Conservation (phyloP, 1,139 yeast species). For the Yamadazyma dushanensis region DNA sequence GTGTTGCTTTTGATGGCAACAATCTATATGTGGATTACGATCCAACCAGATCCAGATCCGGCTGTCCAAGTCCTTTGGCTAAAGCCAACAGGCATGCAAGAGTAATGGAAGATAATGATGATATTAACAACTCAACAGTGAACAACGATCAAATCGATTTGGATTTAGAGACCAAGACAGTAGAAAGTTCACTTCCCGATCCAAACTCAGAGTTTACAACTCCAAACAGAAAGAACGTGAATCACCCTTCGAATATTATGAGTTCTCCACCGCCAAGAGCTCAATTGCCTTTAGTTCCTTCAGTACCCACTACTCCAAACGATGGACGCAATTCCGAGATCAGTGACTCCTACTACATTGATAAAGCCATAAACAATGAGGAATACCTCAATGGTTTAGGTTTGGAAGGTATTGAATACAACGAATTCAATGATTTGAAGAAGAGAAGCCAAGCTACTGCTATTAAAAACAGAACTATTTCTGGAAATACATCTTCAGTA, state of each 20-base stretch:
- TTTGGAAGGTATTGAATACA: conserved; percentile 37
- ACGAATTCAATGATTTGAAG: conserved; percentile 14
- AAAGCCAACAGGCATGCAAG: conserved; percentile 48
- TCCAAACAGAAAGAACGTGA: conserved; percentile 17
- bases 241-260: conserved; percentile 7
- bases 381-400: conserved; percentile 40
- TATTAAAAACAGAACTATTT: conserved; percentile 13
- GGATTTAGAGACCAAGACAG: conserved; percentile 8
- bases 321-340: conserved; percentile 12
- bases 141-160: conserved; percentile 6
- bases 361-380: conserved; percentile 18
- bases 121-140: neutral
- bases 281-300: conserved; percentile 27
- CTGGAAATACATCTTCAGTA: conserved; percentile 32
- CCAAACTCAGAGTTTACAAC: conserved; percentile 16
- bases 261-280: conserved; percentile 38
- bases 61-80: conserved; percentile 44
- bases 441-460: conserved; percentile 8
- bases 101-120: conserved; percentile 37
- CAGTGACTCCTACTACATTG: conserved; percentile 16
- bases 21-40: conserved; percentile 17
- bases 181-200: conserved; percentile 12
- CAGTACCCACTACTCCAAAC: conserved; percentile 21
- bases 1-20: conserved; percentile 7
- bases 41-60: conserved; percentile 20